Percentiles rank a stretch among this genome's conserved stretches.
These are phyloP conservation scores for Annulohypoxylon maeteangense DNA, from an alignment of 495 filamentous ascomycete species.

Conservation along the genomic window DNA sequence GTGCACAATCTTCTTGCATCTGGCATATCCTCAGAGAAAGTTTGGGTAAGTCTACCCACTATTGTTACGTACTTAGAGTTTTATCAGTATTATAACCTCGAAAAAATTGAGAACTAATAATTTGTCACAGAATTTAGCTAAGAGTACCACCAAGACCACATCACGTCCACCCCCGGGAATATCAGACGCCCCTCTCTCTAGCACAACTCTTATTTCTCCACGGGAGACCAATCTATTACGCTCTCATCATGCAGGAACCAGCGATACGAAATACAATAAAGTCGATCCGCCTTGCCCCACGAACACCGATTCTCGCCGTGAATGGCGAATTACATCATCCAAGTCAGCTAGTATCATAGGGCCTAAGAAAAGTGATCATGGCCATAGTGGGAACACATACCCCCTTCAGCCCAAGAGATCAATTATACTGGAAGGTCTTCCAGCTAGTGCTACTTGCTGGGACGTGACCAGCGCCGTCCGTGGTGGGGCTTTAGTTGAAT, in stretches of 20 bases:
- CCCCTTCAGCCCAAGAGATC: background rate
- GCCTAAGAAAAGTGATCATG: background rate
- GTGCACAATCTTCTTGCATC: constrained; percentile 69
- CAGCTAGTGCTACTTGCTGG: constrained; percentile 56
- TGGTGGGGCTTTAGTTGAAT: constrained; percentile 75
- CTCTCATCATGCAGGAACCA: background rate
- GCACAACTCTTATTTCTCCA: background rate
- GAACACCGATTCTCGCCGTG: background rate
- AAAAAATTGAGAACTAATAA: background rate
- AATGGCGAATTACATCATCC: background rate
- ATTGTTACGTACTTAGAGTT: background rate
- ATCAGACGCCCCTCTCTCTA: background rate
- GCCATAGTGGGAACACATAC: background rate
- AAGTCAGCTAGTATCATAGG: background rate
- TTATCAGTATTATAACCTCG: background rate
- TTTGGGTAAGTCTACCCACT: constrained; percentile 60
- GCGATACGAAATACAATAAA: background rate
- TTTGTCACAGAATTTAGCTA: background rate
- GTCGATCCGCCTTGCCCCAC: background rate
- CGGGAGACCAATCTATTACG: background rate
- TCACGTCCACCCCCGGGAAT: background rate
- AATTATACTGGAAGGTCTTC: background rate
- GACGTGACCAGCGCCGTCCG: constrained; percentile 74
- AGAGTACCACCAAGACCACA: background rate
- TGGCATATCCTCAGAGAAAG: constrained; percentile 68